A percentile compares a stretch with the other conserved stretches of the same genome.
Conservation (phyloP, 805 yeast genomes). For the Zygosaccharomyces pseudorouxii region DNA sequence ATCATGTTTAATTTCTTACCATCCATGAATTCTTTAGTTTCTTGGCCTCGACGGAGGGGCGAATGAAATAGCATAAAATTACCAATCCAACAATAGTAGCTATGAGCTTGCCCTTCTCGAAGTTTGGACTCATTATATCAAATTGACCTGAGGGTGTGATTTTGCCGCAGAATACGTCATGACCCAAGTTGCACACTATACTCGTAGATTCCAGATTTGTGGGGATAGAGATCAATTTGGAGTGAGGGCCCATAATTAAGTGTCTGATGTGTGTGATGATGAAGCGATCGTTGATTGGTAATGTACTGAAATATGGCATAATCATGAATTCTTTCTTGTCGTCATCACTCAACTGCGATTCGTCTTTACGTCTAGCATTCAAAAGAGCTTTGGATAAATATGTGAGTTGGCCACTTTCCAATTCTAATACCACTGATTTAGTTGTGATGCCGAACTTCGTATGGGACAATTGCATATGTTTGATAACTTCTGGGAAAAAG, state of each 20-base stretch:
- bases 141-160: slow-evolving; percentile 79
- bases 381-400: slow-evolving; percentile 66
- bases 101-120: slow-evolving; percentile 61
- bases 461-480: slow-evolving; percentile 46
- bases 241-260: slow-evolving; percentile 32
- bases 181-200: slow-evolving; percentile 58
- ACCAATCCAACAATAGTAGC: slow-evolving; percentile 53
- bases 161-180: slow-evolving; percentile 73
- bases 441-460: slow-evolving; percentile 66
- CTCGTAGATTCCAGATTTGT: slow-evolving; percentile 81
- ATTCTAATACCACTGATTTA: slow-evolving; percentile 56
- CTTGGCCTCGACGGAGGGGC: slow-evolving; percentile 54
- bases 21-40: slow-evolving; percentile 54
- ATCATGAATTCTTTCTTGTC: slow-evolving; percentile 58
- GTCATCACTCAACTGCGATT: slow-evolving; percentile 44
- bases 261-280: slow-evolving; percentile 49
- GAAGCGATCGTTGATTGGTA: slow-evolving; percentile 46
- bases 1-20: slow-evolving; percentile 15
- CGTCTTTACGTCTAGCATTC: slow-evolving; percentile 65
- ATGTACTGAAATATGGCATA: slow-evolving; percentile 59
- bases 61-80: slow-evolving; percentile 43
- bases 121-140: slow-evolving; percentile 64
- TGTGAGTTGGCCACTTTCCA: slow-evolving; percentile 57
- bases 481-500: slow-evolving; percentile 55
- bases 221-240: slow-evolving; percentile 43